Evolutionary conservation across 2,329 filamentous ascomycete species (phyloP).

Genomic region (Lecanoromycetidae sp.): DNA sequence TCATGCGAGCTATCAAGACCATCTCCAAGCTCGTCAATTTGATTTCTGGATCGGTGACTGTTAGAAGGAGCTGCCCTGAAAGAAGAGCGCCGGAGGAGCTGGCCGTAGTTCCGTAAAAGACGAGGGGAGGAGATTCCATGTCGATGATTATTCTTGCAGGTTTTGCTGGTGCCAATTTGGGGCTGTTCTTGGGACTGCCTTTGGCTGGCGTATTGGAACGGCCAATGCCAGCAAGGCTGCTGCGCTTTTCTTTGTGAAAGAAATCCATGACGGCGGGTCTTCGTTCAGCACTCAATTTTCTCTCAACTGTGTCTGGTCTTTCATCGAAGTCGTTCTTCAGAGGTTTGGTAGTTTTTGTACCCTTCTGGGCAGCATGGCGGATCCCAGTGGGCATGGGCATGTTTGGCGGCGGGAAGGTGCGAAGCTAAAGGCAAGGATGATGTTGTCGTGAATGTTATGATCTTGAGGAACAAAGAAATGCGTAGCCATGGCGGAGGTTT

Average conservation of each 20-base stretch:
- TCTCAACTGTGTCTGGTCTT: not conserved
- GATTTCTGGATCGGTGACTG: conserved; percentile 54
- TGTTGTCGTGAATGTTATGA: not conserved
- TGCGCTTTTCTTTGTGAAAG: conserved; percentile 12
- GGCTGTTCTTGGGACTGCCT: conserved; percentile 14
- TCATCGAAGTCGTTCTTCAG: not conserved
- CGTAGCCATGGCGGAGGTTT: not conserved
- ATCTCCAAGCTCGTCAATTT: conserved; percentile 60
- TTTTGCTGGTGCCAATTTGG: conserved; percentile 24
- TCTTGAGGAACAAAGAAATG: not conserved
- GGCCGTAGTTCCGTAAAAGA: conserved; percentile 55
- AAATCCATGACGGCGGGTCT: conserved; percentile 10
- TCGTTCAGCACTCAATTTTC: conserved; percentile 4
- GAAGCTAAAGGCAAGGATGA: conserved; percentile 1
- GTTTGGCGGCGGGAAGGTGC: conserved; percentile 4
- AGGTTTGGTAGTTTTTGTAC: conserved; percentile 5
- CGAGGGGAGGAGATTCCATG: conserved; percentile 76
- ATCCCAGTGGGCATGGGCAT: conserved; percentile 15
- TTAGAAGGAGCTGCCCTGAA: conserved; percentile 46
- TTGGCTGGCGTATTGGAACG: conserved; percentile 7
- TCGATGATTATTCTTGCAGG: conserved; percentile 45
- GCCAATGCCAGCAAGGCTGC: conserved; percentile 5
- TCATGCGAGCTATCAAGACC: conserved; percentile 55
- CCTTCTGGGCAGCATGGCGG: not conserved
- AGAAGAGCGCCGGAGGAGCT: conserved; percentile 18